Evolutionary conservation across 148 eudicot genomes (phyloP), one percentile per base, ranked within the genome.

Genomic region (Persicaria maculosa): DNA sequence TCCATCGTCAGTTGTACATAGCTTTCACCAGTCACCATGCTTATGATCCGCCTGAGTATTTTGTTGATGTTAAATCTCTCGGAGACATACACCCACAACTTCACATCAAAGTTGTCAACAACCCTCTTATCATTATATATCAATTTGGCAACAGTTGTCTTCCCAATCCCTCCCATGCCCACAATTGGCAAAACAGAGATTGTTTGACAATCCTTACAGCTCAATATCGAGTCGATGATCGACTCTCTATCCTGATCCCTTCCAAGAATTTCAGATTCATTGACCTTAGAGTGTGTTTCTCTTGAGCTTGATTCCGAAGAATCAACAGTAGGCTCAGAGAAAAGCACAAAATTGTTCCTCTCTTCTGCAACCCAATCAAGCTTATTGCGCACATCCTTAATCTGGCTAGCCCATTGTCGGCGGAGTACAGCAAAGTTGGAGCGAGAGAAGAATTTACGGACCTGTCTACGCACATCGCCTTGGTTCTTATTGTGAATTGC

Each of bases 181-280:
- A 76, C 72, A 10, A 79, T 73, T 2, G 72, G 52, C 9, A 79
- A 15, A n/a, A 76, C 61, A 15, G 64, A 36, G 16, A 77, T 57
- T 9, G 65, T 58, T 17, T 47, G 64, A 0, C 6, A 0, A 22
- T 75, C 19, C n/a, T 14, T 9, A 22, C 8, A 10, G 9, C 17
- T 11, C 7, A 50, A 22, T 40, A 80, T 64, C 47, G 9, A 17
- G 44, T 50, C 19, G 14, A 80, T 15, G 16, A 80, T 19, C 0
- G 16, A 22, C 10, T 47, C 44, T 54, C 12, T 71, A 40, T 80
- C 83, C 25, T 31, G 40, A 1, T 31, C 40, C 40, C 83, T 71
- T 9, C 83, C 83, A 1, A 81, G 20, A 25, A 81, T 74, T 22
- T 81, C 80, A 0, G 52, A 71, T 44, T n/a, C 8, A 9, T 0